A percentile compares a stretch with the other conserved stretches of the same genome.
phyloP scores from a whole-genome alignment of 1,284 basidiomycete genomes.

The Sparassis latifolia region DNA sequence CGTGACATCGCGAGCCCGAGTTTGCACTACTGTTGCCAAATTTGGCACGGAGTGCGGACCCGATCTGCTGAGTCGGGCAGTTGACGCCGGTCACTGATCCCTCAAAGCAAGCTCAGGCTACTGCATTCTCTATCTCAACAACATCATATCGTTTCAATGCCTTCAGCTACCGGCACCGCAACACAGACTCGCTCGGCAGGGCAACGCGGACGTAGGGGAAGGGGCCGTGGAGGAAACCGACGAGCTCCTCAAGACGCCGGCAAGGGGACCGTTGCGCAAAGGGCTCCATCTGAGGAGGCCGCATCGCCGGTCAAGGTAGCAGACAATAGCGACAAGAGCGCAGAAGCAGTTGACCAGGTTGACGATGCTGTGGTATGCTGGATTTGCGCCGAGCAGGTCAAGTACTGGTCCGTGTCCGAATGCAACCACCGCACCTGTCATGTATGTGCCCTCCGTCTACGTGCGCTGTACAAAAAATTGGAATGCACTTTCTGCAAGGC shows the following conservation, averaged over 20 bases:
- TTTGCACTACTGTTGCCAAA: no score
- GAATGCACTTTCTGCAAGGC: constrained; percentile 98
- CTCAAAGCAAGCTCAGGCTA: no score
- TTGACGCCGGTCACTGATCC: no score
- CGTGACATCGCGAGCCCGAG: no score
- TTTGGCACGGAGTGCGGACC: no score
- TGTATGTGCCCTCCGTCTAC: constrained; percentile 86
- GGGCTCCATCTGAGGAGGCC: neutral
- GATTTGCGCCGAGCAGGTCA: constrained; percentile 95
- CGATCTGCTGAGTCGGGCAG: no score
- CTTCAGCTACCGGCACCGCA: constrained; percentile 23
- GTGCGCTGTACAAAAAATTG: constrained; percentile 89
- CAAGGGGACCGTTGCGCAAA: neutral
- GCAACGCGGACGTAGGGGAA: constrained; percentile 23
- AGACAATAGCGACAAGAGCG: constrained; percentile 5
- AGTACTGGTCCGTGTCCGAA: constrained; percentile 82
- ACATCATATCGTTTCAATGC: constrained; percentile 17
- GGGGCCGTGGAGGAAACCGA: constrained; percentile 19
- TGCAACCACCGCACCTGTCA: constrained; percentile 94
- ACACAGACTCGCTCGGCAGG: constrained; percentile 22
- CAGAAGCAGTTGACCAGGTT: constrained; percentile 8
- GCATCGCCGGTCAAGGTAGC: constrained; percentile 5
- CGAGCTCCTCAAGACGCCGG: constrained; percentile 7
- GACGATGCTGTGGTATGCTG: constrained; percentile 65
- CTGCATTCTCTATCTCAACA: no score